Base-by-base conservation (phyloP, 2,329 filamentous ascomycete genomes). In the Aspergillus ruber region DNA sequence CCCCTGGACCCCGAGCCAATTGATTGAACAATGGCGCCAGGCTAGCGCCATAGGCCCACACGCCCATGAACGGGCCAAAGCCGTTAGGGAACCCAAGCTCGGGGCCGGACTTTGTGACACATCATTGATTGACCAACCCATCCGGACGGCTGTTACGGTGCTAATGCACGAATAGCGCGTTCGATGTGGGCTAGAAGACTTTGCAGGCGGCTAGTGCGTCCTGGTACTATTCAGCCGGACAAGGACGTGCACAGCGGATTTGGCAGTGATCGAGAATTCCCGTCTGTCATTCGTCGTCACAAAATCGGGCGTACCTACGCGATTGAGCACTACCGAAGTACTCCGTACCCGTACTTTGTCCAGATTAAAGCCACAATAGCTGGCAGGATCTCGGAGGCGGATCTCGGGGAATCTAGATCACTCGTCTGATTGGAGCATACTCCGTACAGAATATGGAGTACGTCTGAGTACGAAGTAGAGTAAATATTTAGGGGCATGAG, bases 91-190 rank as follows among this genome's bases (percentile, higher is more conserved):
- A 21, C 45, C 40, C 20, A 45, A 32, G 13, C 38, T 44, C 32
- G 38, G 44, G 6, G 17, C 21, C 42, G 32, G 25, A 47, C 43
- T 33, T 42, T 43, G 44, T 54, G 54, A 57, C 49, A 52, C 52
- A 57, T 56, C 54, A 52, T 45, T 41, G 42, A 38, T 42, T 39
- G n/a, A 8, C 15, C 6, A 17, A 10, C 15, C 17, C 5, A 39
- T 39, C 36, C 8, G 9, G 36, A 20, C 36, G 44, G 15, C 41
- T 51, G 44, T 48, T 47, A 46, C 46, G 36, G 43, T 54, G 42
- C 53, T 54, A 52, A 57, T 57, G 53, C 55, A 57, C 10, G 40
- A 45, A 32, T 42, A 49, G 29, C 42, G 29, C 36, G 35, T 47
- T 43, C 44, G 18, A 50, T 36, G 20, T 42, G 27, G 29, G 36